Base-by-base conservation (phyloP, 768 basidiomycete species). In the Hirschioporus abietinus region DNA sequence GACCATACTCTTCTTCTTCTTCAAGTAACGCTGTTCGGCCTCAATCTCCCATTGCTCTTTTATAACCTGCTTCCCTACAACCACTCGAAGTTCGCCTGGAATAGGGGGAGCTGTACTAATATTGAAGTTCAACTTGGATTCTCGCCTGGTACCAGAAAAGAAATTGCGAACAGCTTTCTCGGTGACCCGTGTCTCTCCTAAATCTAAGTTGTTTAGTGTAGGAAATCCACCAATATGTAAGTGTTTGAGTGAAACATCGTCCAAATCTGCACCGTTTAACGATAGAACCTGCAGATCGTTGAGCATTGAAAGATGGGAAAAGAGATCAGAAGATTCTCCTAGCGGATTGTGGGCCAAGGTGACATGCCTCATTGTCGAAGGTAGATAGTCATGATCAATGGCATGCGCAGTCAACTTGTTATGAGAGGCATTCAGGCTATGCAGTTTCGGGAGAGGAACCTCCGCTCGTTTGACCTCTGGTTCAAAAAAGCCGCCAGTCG, bases 11-110 rank as follows among this genome's bases (percentile, higher is more conserved):
- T 18, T 59, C n/a, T 52, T 58, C 66, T 57, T 52, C 12, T 42
- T 60, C 30, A 57, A 15, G 60, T 12, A 20, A 35, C 72, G 70
- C 63, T 80, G 77, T 71, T 94, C 92, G 20, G 86, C 78, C 72
- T 91, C 91, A 15, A 94, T 69, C 73, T 94, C 93, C 92, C 92
- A 93, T 35, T 84, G 75, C 75, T 94, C 92, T 72, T 86, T 87
- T 66, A 90, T 71, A 26, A 91, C 78, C 69, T 81, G 82, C 77
- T 91, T 92, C 18, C 92, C 93, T 1, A 92, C 80, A 20, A 87
- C 78, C 23, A 93, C 78, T 62, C 82, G 81, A 1, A 84, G 72
- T 0, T 83, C 78, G 20, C 87, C 88, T 52, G 79, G 78, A 2
- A 80, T 78, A 8, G 85, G 84, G 58, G 85, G 83, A 35, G 86